phyloP scores from a whole-genome alignment of 306 rosid genomes.

The Psophocarpus tetragonolobus region DNA sequence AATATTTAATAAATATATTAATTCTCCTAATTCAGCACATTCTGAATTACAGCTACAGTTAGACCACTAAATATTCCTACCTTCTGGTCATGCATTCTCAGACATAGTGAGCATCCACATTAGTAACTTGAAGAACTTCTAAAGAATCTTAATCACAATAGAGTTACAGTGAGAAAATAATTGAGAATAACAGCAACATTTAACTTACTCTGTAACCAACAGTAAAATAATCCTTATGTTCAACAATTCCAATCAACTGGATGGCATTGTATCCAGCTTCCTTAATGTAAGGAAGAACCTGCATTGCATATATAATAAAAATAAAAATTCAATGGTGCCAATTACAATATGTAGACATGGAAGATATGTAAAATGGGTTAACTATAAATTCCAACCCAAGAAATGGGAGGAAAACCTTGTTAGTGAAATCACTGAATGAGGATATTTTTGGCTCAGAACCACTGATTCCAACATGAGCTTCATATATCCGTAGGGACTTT shows the following conservation, averaged over 20 bases:
- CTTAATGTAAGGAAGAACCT: conserved; percentile 93
- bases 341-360: conserved; percentile 1
- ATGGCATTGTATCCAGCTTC: conserved; percentile 91
- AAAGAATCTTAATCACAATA: conserved; percentile 8
- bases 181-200: conserved; percentile 11
- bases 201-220: conserved; percentile 89
- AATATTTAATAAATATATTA: background rate
- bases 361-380: conserved; percentile 20
- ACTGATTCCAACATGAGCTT: conserved; percentile 97
- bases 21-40: background rate
- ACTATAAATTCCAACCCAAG: background rate
- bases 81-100: background rate
- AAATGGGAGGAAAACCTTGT: conserved; percentile 44
- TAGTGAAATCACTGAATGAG: conserved; percentile 74
- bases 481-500: conserved; percentile 79
- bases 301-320: conserved; percentile 35
- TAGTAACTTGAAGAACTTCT: conserved; percentile 13
- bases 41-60: background rate
- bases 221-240: conserved; percentile 95
- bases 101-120: conserved; percentile 10
- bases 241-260: conserved; percentile 86
- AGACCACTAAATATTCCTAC: conserved; percentile 15
- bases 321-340: conserved; percentile 27
- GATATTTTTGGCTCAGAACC: conserved; percentile 84
- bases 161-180: background rate